These are phyloP conservation scores for Rhodotorula babjevae DNA, from an alignment of 768 basidiomycete species.

Conservation along the genomic window DNA sequence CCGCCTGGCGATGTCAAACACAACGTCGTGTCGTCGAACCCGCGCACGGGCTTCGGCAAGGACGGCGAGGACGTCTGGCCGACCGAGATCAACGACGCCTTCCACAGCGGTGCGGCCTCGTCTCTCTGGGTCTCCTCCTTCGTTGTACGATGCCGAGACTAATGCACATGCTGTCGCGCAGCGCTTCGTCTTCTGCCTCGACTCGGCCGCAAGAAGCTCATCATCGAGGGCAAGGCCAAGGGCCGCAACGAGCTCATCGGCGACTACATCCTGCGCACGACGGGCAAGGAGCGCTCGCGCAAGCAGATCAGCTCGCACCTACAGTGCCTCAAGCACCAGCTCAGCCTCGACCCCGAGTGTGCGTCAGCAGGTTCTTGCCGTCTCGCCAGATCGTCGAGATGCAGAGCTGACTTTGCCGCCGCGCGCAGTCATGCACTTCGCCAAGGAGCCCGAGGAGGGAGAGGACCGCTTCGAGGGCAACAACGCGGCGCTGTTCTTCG, in stretches of 20 bases:
- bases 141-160: background rate
- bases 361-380: background rate
- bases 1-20: background rate
- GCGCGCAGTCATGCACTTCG: constrained; percentile 38
- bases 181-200: constrained; percentile 41
- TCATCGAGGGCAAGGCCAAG: constrained; percentile 45
- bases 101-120: constrained; percentile 36
- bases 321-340: constrained; percentile 46
- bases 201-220: constrained; percentile 45
- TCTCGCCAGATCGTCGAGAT: background rate
- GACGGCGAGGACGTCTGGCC: constrained; percentile 41
- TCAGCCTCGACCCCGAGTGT: constrained; percentile 39
- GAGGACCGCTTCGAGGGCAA: constrained; percentile 37
- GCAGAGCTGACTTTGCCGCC: background rate
- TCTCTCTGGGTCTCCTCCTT: too few relatives aligned
- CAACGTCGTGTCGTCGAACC: background rate
- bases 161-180: background rate
- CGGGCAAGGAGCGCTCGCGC: constrained; percentile 43
- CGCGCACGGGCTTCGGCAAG: background rate
- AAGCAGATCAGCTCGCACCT: constrained; percentile 49
- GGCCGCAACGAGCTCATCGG: constrained; percentile 49
- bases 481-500: constrained; percentile 36
- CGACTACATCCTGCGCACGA: constrained; percentile 44
- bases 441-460: constrained; percentile 37
- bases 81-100: constrained; percentile 39